A percentile compares a stretch with the other conserved stretches of the same genome.
phyloP scores from a whole-genome alignment of 202 grass and related monocot genomes.

The Panicum virgatum region DNA sequence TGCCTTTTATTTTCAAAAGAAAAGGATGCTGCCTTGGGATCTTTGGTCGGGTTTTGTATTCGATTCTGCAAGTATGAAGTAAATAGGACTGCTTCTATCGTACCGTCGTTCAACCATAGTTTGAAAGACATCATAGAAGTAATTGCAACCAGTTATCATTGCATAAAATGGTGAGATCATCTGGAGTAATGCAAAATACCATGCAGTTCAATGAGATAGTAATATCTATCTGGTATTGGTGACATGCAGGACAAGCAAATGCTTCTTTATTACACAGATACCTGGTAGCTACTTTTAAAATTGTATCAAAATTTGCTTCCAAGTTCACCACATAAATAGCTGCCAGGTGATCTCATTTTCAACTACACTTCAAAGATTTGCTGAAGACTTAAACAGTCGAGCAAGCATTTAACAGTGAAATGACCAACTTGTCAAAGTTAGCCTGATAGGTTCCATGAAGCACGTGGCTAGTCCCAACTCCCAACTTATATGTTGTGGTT shows the following conservation, averaged over 20 bases:
- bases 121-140: not conserved
- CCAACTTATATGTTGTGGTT: constrained; percentile 1
- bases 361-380: not conserved
- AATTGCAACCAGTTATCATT: not conserved
- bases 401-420: not conserved
- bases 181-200: not conserved
- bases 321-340: not conserved
- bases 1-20: too few species aligned
- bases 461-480: too few species aligned
- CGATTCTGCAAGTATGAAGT: not conserved
- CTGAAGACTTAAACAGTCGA: not conserved
- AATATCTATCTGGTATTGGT: not conserved
- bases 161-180: not conserved
- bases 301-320: not conserved
- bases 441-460: too few species aligned
- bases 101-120: not conserved
- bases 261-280: not conserved
- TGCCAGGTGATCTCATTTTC: not conserved
- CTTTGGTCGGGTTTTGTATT: not conserved
- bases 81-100: not conserved
- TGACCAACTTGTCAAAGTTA: not conserved
- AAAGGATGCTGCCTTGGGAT: not conserved
- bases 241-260: not conserved
- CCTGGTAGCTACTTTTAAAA: not conserved
- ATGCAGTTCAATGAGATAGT: not conserved